These are phyloP conservation scores for Thalia dealbata DNA, from an alignment of 176 grass and related monocot species.

Conservation along the genomic window DNA sequence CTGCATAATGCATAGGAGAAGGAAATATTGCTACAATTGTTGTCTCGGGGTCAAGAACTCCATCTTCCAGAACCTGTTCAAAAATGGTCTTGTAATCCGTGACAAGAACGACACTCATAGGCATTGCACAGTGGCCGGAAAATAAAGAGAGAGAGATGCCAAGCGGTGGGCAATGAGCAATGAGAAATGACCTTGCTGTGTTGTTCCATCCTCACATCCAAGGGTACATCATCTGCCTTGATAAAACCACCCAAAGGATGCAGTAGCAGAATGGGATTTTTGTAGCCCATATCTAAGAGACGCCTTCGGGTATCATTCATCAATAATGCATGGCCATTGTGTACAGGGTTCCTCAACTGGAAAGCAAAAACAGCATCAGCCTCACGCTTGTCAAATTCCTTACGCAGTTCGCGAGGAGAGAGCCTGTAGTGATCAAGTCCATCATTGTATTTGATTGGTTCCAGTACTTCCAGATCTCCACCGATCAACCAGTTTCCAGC, in stretches of 20 bases:
- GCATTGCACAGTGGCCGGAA: neutral
- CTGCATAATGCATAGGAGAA: conserved; percentile 95
- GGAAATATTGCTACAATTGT: conserved; percentile 90
- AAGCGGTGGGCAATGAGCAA: conserved; percentile 10
- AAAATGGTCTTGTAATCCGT: neutral
- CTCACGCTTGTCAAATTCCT: conserved; percentile 57
- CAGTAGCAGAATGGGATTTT: conserved; percentile 80
- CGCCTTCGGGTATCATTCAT: conserved; percentile 88
- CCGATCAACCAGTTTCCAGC: conserved; percentile 84
- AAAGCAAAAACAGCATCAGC: conserved; percentile 94
- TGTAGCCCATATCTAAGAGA: conserved; percentile 86
- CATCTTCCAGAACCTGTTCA: conserved; percentile 86
- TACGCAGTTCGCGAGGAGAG: conserved; percentile 50
- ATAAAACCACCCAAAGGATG: conserved; percentile 78
- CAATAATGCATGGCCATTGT: conserved; percentile 79
- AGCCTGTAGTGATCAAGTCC: conserved; percentile 89
- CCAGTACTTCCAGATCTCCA: conserved; percentile 76
- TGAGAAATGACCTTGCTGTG: conserved; percentile 64
- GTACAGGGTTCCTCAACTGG: conserved; percentile 83
- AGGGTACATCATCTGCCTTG: conserved; percentile 88
- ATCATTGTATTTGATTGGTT: conserved; percentile 81
- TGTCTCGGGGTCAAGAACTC: conserved; percentile 81
- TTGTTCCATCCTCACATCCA: conserved; percentile 87
- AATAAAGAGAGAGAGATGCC: neutral
- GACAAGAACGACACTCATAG: neutral